Percentiles rank a stretch among this genome's conserved stretches.
phyloP scores from a whole-genome alignment of 139 green algal genomes.

The Micromonas pusilla region DNA sequence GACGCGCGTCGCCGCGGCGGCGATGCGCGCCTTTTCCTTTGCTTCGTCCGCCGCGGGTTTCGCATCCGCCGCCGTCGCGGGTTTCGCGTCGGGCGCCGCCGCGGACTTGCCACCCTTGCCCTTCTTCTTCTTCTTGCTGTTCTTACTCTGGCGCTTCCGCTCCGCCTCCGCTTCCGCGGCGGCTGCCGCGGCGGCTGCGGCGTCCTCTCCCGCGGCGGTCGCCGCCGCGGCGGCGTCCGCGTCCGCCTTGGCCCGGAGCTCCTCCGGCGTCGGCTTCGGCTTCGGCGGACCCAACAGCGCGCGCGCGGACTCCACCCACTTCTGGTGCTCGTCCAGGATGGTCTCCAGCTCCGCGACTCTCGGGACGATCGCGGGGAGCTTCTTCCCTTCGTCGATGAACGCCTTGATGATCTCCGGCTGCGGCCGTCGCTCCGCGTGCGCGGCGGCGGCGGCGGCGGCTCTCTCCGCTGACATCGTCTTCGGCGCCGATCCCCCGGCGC shows the following conservation, averaged over 20 bases:
- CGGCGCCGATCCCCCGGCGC: neutral
- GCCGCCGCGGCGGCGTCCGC: no score
- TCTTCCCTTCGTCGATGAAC: slow-evolving; percentile 13
- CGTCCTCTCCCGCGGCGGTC: no score
- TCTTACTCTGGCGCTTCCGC: neutral
- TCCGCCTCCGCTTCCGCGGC: neutral
- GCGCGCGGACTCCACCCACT: slow-evolving; percentile 4
- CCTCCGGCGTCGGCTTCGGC: neutral
- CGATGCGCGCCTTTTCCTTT: neutral
- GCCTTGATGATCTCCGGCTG: slow-evolving; percentile 1
- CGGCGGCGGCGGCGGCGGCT: no score
- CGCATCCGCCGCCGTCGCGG: neutral
- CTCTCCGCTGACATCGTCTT: no score
- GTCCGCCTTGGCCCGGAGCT: neutral
- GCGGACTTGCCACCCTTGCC: neutral
- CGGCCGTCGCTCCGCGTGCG: neutral
- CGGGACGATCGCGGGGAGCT: neutral
- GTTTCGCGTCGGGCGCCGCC: no score
- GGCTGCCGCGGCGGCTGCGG: neutral
- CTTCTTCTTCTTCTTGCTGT: neutral
- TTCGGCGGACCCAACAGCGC: neutral
- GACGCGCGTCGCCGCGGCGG: neutral
- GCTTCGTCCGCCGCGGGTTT: neutral
- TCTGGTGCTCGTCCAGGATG: slow-evolving; percentile 1
- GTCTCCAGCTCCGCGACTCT: slow-evolving; percentile 11